Evolutionary conservation across 371 early-diverging fungal genomes (phyloP).

Genomic region (Zancudomyces culisetae): DNA sequence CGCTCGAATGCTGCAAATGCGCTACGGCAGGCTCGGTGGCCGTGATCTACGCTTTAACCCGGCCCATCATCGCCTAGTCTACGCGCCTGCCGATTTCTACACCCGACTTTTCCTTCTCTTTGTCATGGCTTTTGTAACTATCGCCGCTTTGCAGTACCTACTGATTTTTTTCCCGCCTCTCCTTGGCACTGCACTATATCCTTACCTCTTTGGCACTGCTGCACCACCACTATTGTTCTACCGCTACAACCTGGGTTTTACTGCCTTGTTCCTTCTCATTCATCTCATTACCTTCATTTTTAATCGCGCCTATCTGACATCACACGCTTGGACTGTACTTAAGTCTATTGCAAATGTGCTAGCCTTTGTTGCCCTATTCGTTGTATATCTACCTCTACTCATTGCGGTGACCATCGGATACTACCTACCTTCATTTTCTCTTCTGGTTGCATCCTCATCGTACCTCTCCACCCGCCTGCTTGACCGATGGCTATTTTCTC

Average conservation of each 20-base stretch:
- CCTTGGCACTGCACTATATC: neutral
- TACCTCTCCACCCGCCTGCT: neutral
- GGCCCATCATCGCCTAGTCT: constrained; percentile 33
- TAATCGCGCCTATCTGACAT: too few species aligned
- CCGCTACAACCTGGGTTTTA: constrained; percentile 1
- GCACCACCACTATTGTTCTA: neutral
- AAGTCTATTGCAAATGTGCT: too few species aligned
- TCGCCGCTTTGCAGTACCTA: neutral
- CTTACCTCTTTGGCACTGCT: neutral
- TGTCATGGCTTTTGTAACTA: neutral
- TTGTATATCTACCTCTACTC: neutral
- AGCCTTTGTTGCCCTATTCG: neutral
- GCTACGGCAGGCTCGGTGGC: constrained; percentile 22
- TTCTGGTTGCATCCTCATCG: neutral
- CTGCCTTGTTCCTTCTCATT: neutral
- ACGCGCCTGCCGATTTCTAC: constrained; percentile 27
- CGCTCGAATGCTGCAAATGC: constrained; percentile 24
- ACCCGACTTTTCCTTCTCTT: constrained; percentile 2
- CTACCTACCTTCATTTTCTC: neutral
- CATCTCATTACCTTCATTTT: neutral
- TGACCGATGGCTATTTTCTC: neutral
- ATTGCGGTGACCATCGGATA: neutral
- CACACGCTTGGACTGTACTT: too few species aligned
- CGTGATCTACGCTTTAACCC: constrained; percentile 19
- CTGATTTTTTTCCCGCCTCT: constrained; percentile 1